Conservation (phyloP, 148 eudicot genomes). For the Persicaria maculosa region DNA sequence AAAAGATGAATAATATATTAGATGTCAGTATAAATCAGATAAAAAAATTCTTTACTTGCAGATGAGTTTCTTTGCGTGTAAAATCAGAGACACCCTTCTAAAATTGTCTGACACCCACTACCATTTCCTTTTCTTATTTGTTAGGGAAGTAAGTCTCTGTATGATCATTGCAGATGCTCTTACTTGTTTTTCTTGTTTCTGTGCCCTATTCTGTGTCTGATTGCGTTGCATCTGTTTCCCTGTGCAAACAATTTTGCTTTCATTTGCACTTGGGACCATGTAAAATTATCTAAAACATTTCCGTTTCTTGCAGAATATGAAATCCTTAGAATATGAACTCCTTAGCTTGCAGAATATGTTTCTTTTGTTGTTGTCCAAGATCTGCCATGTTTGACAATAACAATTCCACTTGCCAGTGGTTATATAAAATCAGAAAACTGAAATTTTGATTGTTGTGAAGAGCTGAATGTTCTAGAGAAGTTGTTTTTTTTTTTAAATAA, state of each 20-base stretch:
- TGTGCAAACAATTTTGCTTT: neutral
- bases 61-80: too few relatives aligned
- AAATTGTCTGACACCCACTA: too few relatives aligned
- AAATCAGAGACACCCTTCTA: too few relatives aligned
- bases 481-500: neutral
- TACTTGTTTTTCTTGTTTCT: neutral
- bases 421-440: neutral
- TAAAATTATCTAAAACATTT: neutral
- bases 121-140: too few relatives aligned
- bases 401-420: neutral
- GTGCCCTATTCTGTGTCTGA: neutral
- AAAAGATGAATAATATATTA: neutral
- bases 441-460: neutral
- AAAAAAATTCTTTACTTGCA: too few relatives aligned
- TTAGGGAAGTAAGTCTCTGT: too few relatives aligned
- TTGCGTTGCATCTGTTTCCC: neutral
- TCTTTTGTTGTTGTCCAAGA: neutral
- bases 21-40: too few relatives aligned
- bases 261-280: neutral
- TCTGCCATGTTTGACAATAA: neutral
- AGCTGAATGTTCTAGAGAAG: conserved; percentile 4
- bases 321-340: too few relatives aligned
- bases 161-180: neutral
- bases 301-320: neutral
- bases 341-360: neutral